Evolutionary conservation across 805 yeast species (phyloP), one percentile per base, ranked within the genome.

Genomic region (Yamadazyma nakazawae): DNA sequence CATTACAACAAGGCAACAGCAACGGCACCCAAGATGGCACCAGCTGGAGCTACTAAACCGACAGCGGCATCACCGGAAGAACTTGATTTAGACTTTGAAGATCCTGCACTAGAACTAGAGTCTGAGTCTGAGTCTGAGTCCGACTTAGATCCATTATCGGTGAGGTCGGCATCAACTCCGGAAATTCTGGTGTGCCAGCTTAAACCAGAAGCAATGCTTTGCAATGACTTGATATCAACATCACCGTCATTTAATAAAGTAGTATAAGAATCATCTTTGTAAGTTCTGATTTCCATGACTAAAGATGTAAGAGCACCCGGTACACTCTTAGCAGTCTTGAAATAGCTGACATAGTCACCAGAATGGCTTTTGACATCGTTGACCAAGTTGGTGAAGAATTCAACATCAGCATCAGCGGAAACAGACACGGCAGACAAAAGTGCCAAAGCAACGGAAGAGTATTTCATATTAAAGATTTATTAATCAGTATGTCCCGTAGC

Each of bases 261-360:
- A 18, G 74, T 68, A 50, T 68, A 69, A 7, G 70, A 57, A 37
- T 65, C 67, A 49, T 66, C 70, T 1, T 57, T 63, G 50, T 63
- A 66, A 17, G 72, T 67, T 19, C 52, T 54, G 16, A 67, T 66
- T 41, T 63, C 49, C 28, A 46, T 18, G 26, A 72, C 72, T 51
- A 67, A 59, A 11, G 59, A 50, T 2, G 64, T 57, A 34, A 69
- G 56, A 21, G 51, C 62, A 3, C 55, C 50, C 13, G 74, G 74
- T 16, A 64, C 54, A 16, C 43, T 46, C 8, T 18, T 34, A 25
- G 64, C 71, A 19, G 72, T 64, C 36, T 44, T 48, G 42, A 66
- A 46, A 47, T 52, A 69, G 25, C 48, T 45, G 13, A 67, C 34
- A 54, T 70, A 70, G 10, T 64, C 59, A 16, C 40, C 41, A 14